Base-by-base conservation (phyloP, 1,284 basidiomycete genomes). In the Melampsora americana region DNA sequence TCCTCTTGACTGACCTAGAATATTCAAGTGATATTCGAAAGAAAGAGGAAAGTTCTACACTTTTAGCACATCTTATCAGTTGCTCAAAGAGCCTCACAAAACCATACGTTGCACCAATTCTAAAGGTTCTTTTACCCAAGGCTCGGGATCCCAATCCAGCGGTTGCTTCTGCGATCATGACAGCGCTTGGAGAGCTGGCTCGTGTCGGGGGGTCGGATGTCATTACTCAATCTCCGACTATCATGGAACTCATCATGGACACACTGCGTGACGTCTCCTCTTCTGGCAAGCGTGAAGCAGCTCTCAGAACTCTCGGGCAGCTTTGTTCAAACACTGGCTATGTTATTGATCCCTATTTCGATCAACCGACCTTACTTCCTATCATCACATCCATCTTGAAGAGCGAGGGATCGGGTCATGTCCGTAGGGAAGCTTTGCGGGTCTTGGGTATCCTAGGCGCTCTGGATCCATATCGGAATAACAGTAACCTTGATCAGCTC, bases 401-500 rank as follows among this genome's bases (percentile, higher is more conserved):
- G 81, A 91, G 90, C 16, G 96, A 99, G 81, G 88, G 89, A 78
- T 83, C 86, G 0, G 81, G 82, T 69, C 79, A 81, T 68, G 89
- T 93, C n/a, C 87, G 93, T 64, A 86, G 95, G 59, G 96, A 99
- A 81, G 93, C 82, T 84, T 86, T 99, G 78, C 91, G 95, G 79
- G 95, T 97, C 2, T 87, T 99, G 80, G 96, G 96, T 78, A 94
- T 97, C 77, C 86, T 99, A 4, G 96, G 96, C 77, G 96, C 96
- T n/a, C 85, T 99, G 42, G 96, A 99, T 83, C 96, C 96, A 0
- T 99, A 98, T 84, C 87, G 91, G 80, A 90, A 95, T 81, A 95
- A 93, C 87, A 76, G 56, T 23, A 92, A 92, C 81, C 66, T 83
- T 66, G 77, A 56, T 66, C 82, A 23, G 67, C 68, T 50, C 35